These are phyloP conservation scores for Ophiognomonia clavigignenti-juglandacearum DNA, from an alignment of 2,329 filamentous ascomycete genomes.

Conservation along the genomic window DNA sequence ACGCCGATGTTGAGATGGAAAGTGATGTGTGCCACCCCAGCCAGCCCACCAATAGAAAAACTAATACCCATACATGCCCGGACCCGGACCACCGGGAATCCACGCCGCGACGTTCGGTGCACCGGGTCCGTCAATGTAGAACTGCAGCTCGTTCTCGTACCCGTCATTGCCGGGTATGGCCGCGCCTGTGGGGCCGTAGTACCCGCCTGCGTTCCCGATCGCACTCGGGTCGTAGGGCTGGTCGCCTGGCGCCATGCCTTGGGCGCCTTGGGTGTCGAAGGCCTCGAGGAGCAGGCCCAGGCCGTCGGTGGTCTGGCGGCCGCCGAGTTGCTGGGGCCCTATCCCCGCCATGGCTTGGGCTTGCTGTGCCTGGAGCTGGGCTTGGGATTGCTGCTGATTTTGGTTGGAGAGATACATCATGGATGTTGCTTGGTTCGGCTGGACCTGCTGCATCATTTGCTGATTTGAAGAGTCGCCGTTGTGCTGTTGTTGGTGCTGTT, in stretches of 20 bases:
- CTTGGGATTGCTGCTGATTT: constrained; percentile 16
- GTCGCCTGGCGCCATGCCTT: constrained; percentile 5
- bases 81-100: constrained; percentile 15
- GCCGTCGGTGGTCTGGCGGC: constrained; percentile 26
- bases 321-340: constrained; percentile 18
- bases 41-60: neutral
- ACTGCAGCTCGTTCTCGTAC: constrained; percentile 26
- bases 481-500: neutral
- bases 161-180: constrained; percentile 23
- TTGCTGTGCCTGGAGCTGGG: constrained; percentile 18
- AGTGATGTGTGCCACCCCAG: neutral
- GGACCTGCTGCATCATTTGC: constrained; percentile 19
- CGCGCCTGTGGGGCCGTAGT: constrained; percentile 18
- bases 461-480: constrained; percentile 9
- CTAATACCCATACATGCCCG: constrained; percentile 22
- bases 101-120: constrained; percentile 20
- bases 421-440: too few species aligned
- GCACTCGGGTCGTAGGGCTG: constrained; percentile 13
- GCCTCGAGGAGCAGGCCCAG: constrained; percentile 38
- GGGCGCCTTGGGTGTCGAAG: constrained; percentile 28
- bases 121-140: constrained; percentile 22
- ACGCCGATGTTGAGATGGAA: neutral
- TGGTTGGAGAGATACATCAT: constrained; percentile 21
- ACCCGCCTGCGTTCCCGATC: constrained; percentile 14
- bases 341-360: constrained; percentile 18